Base-by-base conservation (phyloP, 2,329 filamentous ascomycete species). In the Nemania bipapillata region DNA sequence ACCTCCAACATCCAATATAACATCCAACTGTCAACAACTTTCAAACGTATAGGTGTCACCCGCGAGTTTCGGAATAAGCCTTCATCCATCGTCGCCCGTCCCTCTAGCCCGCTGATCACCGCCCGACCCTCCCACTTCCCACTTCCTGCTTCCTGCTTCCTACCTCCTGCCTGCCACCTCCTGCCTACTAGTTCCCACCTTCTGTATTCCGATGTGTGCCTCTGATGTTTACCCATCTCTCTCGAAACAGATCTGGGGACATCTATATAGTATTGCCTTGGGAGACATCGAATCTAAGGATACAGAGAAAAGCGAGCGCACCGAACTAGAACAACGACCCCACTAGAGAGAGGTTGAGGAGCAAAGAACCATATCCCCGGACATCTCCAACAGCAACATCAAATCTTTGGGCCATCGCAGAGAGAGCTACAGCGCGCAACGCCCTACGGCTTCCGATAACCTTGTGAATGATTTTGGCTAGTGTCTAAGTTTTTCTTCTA, bases 121-220 rank as follows among this genome's bases (percentile, higher is more conserved):
- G 59, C 56, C 49, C 55, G n/a, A 32, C 35, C 68, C 54, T 55
- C 63, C 67, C 65, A 59, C 66, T 63, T 58, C 68, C 61, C 55
- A 65, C 58, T n/a, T n/a, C n/a, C n/a, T n/a, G n/a, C 45, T 49
- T 28, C 20, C 50, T 47, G 12, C 32, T 35, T 56, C 22, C 30
- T 37, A 24, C 32, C 22, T 54, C 63, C 52, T 55, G 59, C 56
- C 35, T 17, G n/a, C 63, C n/a, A 54, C n/a, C 35, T 52, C 0
- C 26, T 40, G 20, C 45, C 56, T 28, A 15, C 50, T 47, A 15
- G 30, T 35, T 56, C 22, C 30, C 49, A 24, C 32, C 22, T 54
- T 62, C 52, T 63, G 53, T 63, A 53, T 74, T 68, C 73, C 69
- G 71, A 76, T 76, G 74, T 72, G 70, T 71, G 66, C 71, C 72